Evolutionary conservation across 768 basidiomycete species (phyloP).

Genomic region (Leccinum olivaceopallidum): DNA sequence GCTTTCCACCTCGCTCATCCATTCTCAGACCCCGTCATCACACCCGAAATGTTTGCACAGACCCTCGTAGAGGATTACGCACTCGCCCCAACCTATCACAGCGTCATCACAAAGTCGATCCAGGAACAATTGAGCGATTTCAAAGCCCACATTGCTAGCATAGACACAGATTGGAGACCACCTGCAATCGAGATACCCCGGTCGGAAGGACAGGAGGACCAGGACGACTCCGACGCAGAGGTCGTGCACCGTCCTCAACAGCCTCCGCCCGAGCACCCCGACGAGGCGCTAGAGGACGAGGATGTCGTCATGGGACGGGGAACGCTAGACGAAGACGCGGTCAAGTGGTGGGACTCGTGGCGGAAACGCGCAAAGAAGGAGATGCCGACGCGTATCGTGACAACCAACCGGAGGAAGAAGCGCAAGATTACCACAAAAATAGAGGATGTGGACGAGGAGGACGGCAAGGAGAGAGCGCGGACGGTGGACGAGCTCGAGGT

Average conservation of each 20-base stretch:
- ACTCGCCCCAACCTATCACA: conserved; percentile 64
- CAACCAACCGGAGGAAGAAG: conserved; percentile 40
- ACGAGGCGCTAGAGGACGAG: conserved; percentile 28
- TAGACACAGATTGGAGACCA: conserved; percentile 45
- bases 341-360: conserved; percentile 74
- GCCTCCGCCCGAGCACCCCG: conserved; percentile 16
- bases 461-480: conserved; percentile 47
- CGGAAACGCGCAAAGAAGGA: conserved; percentile 47
- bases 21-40: conserved; percentile 76
- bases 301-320: conserved; percentile 36
- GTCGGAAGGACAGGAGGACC: conserved; percentile 32
- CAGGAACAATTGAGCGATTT: conserved; percentile 86
- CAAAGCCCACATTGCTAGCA: conserved; percentile 61
- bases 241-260: conserved; percentile 16
- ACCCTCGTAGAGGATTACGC: conserved; percentile 89
- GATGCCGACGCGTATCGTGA: conserved; percentile 28
- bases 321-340: conserved; percentile 47
- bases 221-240: conserved; percentile 32
- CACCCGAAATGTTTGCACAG: conserved; percentile 88
- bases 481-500: conserved; percentile 62
- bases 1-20: background rate
- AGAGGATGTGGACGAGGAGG: conserved; percentile 24
- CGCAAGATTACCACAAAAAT: conserved; percentile 39
- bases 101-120: conserved; percentile 75
- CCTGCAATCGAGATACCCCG: conserved; percentile 23